These are phyloP conservation scores for Carnegiea gigantea DNA, from an alignment of 179 eudicot species.

Conservation along the genomic window DNA sequence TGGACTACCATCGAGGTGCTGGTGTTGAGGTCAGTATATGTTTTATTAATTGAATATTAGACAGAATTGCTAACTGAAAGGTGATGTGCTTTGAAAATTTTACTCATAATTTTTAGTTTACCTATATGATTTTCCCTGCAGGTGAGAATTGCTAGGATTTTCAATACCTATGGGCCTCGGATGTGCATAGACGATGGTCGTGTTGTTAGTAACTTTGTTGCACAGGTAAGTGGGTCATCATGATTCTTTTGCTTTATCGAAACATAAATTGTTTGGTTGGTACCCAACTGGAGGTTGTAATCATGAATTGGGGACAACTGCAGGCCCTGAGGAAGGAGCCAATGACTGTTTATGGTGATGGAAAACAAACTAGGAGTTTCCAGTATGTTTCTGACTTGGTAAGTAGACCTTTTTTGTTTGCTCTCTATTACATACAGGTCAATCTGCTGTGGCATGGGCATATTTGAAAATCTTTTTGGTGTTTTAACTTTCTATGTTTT, in stretches of 20 bases:
- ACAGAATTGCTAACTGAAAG: neutral
- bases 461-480: no score
- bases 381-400: conserved; percentile 92
- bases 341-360: conserved; percentile 89
- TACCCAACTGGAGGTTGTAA: neutral
- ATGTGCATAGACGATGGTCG: conserved; percentile 99
- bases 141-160: conserved; percentile 98
- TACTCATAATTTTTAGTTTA: neutral
- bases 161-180: conserved; percentile 94
- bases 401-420: conserved; percentile 12
- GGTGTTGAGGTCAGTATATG: conserved; percentile 68
- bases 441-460: no score
- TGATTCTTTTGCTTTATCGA: neutral
- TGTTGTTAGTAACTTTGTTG: conserved; percentile 96
- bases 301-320: conserved; percentile 7
- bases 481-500: neutral
- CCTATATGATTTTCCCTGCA: conserved; percentile 23
- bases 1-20: conserved; percentile 97
- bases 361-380: conserved; percentile 89
- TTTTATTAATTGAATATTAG: neutral
- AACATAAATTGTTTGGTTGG: neutral
- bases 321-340: conserved; percentile 90
- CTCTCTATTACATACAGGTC: neutral
- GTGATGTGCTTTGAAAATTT: neutral
- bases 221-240: conserved; percentile 56